Evolutionary conservation across 257 asterid species (phyloP).

Genomic region (Haberlea rhodopensis): DNA sequence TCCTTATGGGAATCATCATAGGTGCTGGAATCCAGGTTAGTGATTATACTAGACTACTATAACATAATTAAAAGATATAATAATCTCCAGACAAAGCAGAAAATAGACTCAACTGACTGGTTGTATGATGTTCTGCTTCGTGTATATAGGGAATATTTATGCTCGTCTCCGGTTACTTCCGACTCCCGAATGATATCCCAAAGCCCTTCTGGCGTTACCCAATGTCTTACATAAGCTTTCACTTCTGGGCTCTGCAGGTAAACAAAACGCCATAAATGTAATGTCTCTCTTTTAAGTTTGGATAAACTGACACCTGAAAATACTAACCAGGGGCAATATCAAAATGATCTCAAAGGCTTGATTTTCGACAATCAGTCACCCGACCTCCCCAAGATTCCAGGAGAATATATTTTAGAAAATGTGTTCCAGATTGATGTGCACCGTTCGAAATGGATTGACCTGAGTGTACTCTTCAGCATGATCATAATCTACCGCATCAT

Average conservation of each 20-base stretch:
- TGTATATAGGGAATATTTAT: conserved; percentile 77
- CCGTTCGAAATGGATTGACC: conserved; percentile 82
- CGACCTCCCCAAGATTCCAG: conserved; percentile 74
- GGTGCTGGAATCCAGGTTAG: conserved; percentile 98
- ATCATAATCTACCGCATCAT: conserved; percentile 75
- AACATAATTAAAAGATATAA: neutral
- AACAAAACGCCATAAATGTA: neutral
- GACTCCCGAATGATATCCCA: conserved; percentile 97
- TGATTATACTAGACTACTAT: neutral
- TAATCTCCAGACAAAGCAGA: neutral
- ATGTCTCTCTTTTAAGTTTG: neutral
- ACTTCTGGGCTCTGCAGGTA: conserved; percentile 99
- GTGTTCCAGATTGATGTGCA: conserved; percentile 80
- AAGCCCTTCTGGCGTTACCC: conserved; percentile 98
- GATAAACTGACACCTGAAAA: neutral
- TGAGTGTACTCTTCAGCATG: conserved; percentile 81
- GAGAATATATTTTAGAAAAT: conserved; percentile 78
- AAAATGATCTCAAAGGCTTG: conserved; percentile 82
- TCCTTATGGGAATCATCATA: conserved; percentile 95
- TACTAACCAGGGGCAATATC: conserved; percentile 82
- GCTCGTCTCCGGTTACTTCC: conserved; percentile 97
- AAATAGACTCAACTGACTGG: neutral
- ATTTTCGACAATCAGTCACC: conserved; percentile 79
- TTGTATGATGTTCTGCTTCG: neutral
- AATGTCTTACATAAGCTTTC: conserved; percentile 97